These are phyloP conservation scores for Fusarium brachygibbosum DNA, from an alignment of 2,329 filamentous ascomycete genomes.

Conservation along the genomic window DNA sequence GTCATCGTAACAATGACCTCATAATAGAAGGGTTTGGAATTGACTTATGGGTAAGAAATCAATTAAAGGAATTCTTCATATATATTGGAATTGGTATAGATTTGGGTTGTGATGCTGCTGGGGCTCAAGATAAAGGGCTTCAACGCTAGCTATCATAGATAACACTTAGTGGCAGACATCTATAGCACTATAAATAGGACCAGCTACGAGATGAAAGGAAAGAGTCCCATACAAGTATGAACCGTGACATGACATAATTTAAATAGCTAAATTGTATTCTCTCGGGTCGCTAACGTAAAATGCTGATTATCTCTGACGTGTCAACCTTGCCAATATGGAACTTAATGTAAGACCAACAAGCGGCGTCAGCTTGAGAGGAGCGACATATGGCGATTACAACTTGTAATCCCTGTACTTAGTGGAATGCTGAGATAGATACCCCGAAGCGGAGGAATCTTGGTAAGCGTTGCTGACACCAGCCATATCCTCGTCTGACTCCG, in stretches of 20 bases:
- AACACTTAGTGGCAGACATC: too few relatives aligned
- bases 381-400: neutral
- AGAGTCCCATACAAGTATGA: too few relatives aligned
- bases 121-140: neutral
- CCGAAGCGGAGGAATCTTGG: neutral
- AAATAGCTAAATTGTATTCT: neutral
- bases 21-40: neutral
- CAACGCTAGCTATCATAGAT: neutral
- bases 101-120: too few relatives aligned
- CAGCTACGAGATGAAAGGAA: too few relatives aligned
- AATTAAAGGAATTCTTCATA: neutral
- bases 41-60: too few relatives aligned
- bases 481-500: neutral
- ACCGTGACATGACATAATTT: too few relatives aligned
- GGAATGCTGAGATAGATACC: neutral
- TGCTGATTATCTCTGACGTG: too few relatives aligned
- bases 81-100: too few relatives aligned
- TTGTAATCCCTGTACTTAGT: accelerated
- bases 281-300: neutral
- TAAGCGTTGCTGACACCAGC: neutral
- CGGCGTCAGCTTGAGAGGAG: neutral
- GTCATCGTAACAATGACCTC: conserved; percentile 14
- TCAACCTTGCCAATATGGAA: neutral
- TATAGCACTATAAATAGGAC: too few relatives aligned
- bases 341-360: neutral